Evolutionary conservation across 2,329 filamentous ascomycete genomes (phyloP).

Genomic region (Diaporthe vexans): DNA sequence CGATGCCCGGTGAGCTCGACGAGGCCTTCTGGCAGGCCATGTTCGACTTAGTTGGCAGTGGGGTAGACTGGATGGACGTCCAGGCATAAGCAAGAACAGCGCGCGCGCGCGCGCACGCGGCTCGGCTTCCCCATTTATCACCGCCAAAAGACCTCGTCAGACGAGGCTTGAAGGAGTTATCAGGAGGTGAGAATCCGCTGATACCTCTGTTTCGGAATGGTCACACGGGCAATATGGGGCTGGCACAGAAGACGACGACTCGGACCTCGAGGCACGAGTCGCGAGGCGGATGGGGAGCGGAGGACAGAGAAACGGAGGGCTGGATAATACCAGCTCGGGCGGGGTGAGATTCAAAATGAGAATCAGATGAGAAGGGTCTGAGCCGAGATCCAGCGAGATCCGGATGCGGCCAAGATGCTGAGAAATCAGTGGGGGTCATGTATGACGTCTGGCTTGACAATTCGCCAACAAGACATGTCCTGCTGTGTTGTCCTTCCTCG

Average conservation of each 20-base stretch:
- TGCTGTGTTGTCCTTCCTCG: not conserved
- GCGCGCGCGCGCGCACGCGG: not conserved
- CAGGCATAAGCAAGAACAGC: conserved; percentile 16
- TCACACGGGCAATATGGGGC: conserved; percentile 8
- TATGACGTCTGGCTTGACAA: not conserved
- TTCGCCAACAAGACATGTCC: not conserved
- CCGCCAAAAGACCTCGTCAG: not conserved
- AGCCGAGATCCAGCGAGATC: not conserved
- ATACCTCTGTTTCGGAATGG: conserved; percentile 13
- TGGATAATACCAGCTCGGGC: conserved; percentile 3
- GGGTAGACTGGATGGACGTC: conserved; percentile 29
- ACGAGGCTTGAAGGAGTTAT: conserved; percentile 26
- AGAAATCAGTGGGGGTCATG: not conserved
- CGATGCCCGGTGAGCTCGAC: conserved; percentile 37
- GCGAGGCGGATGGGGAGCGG: not conserved
- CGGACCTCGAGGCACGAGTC: not conserved
- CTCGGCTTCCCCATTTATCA: conserved; percentile 13
- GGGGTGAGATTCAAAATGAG: conserved; percentile 9
- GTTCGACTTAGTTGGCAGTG: conserved; percentile 35
- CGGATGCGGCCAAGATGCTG: not conserved
- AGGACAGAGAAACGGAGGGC: not conserved
- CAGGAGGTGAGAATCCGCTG: conserved; percentile 23
- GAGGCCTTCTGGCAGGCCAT: conserved; percentile 41
- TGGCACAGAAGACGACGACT: not conserved
- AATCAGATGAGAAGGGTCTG: conserved; percentile 1